Percentiles rank a stretch among this genome's conserved stretches.
Conservation (phyloP, 495 filamentous ascomycete genomes). For the Penicillium odoratum region DNA sequence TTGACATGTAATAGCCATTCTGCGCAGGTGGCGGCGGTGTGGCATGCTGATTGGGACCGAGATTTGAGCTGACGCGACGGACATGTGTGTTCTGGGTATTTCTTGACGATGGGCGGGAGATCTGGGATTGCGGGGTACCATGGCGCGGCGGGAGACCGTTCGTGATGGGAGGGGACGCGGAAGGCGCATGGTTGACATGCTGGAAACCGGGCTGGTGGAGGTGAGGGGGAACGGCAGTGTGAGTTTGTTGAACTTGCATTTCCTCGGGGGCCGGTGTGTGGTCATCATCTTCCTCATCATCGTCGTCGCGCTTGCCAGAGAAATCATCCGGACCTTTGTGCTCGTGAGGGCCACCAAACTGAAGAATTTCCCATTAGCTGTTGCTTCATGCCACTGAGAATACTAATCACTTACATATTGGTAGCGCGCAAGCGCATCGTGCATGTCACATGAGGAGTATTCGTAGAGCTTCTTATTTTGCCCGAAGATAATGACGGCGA, state of each 20-base stretch:
- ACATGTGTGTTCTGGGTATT: conserved; percentile 55
- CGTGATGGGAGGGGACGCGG: conserved; percentile 83
- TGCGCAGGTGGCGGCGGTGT: conserved; percentile 62
- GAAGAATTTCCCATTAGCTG: conserved; percentile 11
- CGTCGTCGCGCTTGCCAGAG: conserved; percentile 75
- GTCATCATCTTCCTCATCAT: conserved; percentile 88
- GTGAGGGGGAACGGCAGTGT: conserved; percentile 65
- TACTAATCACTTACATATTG: conserved; percentile 77
- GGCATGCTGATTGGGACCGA: conserved; percentile 62
- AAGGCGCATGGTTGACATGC: conserved; percentile 83
- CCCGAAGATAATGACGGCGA: conserved; percentile 97
- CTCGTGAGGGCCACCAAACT: conserved; percentile 92
- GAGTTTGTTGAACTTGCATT: conserved; percentile 47
- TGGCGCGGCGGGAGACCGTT: conserved; percentile 76
- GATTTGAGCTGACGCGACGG: conserved; percentile 72
- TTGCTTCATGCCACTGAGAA: conserved; percentile 3
- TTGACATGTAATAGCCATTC: conserved; percentile 84
- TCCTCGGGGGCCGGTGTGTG: conserved; percentile 63
- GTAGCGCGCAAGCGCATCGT: conserved; percentile 80
- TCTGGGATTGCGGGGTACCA: conserved; percentile 77
- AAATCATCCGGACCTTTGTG: conserved; percentile 96
- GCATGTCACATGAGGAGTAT: conserved; percentile 92
- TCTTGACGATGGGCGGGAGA: conserved; percentile 79
- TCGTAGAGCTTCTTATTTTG: conserved; percentile 98
- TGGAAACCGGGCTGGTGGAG: conserved; percentile 75